Evolutionary conservation across 2,329 filamentous ascomycete genomes (phyloP).

Genomic region (Ophidiomyces ophidiicola): DNA sequence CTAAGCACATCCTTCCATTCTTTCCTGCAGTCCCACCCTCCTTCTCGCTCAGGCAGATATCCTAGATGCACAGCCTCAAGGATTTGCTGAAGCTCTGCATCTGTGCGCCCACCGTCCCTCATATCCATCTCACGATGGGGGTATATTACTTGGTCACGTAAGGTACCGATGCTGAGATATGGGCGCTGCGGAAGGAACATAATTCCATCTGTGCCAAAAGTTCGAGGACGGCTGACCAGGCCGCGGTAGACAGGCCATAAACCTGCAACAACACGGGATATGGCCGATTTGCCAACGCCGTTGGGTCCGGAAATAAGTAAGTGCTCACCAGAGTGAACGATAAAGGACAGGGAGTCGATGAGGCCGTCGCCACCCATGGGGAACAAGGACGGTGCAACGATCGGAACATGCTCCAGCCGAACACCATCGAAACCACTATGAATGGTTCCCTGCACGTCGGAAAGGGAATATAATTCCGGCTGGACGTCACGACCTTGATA

Average conservation of each 20-base stretch:
- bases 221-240: conserved; percentile 74
- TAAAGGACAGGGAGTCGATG: conserved; percentile 74
- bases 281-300: conserved; percentile 83
- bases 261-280: conserved; percentile 75
- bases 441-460: conserved; percentile 84
- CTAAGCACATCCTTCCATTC: conserved; percentile 98
- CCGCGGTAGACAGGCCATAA: conserved; percentile 95
- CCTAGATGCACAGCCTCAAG: conserved; percentile 75
- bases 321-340: conserved; percentile 83
- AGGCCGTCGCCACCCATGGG: conserved; percentile 86
- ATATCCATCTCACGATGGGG: conserved; percentile 92
- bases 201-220: conserved; percentile 73
- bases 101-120: conserved; percentile 64
- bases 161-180: conserved; percentile 80
- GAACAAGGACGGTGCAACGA: conserved; percentile 79
- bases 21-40: conserved; percentile 91
- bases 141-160: conserved; percentile 96
- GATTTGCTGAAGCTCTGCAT: conserved; percentile 63
- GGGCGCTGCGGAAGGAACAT: conserved; percentile 96
- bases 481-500: conserved; percentile 52
- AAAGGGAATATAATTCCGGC: conserved; percentile 74
- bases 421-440: conserved; percentile 94
- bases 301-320: conserved; percentile 90
- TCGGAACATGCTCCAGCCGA: conserved; percentile 79
- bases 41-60: conserved; percentile 82